phyloP scores from a whole-genome alignment of 208 protist species.

The Crithidia mellificae region DNA sequence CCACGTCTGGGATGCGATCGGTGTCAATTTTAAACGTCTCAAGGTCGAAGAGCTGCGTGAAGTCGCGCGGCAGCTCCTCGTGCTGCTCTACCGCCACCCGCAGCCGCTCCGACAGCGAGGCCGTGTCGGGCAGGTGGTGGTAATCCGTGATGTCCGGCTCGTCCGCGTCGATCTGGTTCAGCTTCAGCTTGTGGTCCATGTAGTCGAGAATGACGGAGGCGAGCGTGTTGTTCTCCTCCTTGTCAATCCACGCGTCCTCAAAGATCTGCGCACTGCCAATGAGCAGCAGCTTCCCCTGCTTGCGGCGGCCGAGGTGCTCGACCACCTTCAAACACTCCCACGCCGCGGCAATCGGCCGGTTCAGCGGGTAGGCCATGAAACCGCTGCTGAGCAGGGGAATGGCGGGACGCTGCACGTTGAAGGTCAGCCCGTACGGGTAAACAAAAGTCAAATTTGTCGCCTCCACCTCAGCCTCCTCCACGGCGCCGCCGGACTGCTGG shows the following conservation, averaged over 20 bases:
- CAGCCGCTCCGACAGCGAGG: slow-evolving; percentile 89
- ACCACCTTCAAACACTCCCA: slow-evolving; percentile 74
- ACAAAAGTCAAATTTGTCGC: slow-evolving; percentile 87
- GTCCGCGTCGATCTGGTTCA: slow-evolving; percentile 95
- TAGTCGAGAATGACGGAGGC: slow-evolving; percentile 89
- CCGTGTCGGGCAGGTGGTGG: slow-evolving; percentile 94
- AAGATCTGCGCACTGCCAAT: slow-evolving; percentile 91
- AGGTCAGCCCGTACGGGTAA: slow-evolving; percentile 95
- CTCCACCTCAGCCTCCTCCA: slow-evolving; percentile 40
- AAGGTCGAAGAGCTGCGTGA: slow-evolving; percentile 93
- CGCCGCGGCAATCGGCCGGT: slow-evolving; percentile 88
- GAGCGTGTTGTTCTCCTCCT: slow-evolving; percentile 94
- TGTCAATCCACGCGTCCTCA: slow-evolving; percentile 92
- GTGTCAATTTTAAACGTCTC: slow-evolving; percentile 95
- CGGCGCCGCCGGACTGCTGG: slow-evolving; percentile 9
- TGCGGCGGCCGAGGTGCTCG: slow-evolving; percentile 73
- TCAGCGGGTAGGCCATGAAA: slow-evolving; percentile 95
- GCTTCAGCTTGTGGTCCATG: slow-evolving; percentile 77
- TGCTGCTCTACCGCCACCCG: slow-evolving; percentile 95
- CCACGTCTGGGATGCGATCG: slow-evolving; percentile 91
- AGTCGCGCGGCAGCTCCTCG: slow-evolving; percentile 95
- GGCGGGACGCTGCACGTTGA: slow-evolving; percentile 93
- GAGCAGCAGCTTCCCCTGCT: slow-evolving; percentile 90
- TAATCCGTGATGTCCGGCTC: slow-evolving; percentile 95
- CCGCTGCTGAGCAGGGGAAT: slow-evolving; percentile 94